A percentile compares a stretch with the other conserved stretches of the same genome.
phyloP scores from a whole-genome alignment of 495 filamentous ascomycete genomes.

The Talaromyces thailandensis region DNA sequence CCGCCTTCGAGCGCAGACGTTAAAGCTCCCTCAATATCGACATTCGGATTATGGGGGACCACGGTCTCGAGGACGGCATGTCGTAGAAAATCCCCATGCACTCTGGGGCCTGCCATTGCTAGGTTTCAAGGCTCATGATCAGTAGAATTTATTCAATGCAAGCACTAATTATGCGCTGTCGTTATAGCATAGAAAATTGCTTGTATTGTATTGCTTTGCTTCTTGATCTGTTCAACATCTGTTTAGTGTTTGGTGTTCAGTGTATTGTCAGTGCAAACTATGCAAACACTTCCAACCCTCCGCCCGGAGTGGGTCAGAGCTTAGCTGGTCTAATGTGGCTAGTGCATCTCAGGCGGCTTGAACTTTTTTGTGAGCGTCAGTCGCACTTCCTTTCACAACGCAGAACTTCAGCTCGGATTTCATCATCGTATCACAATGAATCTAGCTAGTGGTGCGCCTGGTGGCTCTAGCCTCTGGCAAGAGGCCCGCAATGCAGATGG shows the following conservation, averaged over 20 bases:
- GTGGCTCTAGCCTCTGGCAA: constrained; percentile 58
- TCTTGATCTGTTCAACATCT: neutral
- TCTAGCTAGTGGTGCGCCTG: constrained; percentile 45
- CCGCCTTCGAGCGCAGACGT: constrained; percentile 37
- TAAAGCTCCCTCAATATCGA: constrained; percentile 55
- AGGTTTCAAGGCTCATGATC: constrained; percentile 18
- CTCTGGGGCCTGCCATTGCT: constrained; percentile 32
- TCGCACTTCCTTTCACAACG: neutral
- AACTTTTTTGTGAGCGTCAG: neutral
- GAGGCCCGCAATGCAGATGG: constrained; percentile 79
- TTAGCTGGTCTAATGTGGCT: neutral
- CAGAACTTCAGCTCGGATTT: neutral
- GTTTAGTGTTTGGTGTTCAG: neutral
- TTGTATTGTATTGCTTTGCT: neutral
- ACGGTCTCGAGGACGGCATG: constrained; percentile 69
- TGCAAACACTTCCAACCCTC: neutral
- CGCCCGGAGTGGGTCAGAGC: neutral
- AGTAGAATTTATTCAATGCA: constrained; percentile 9
- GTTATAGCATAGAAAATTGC: neutral
- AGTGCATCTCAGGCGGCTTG: neutral
- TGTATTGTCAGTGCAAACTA: neutral
- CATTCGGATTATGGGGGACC: constrained; percentile 59
- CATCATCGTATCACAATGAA: constrained; percentile 45
- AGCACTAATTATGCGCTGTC: neutral
- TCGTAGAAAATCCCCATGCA: constrained; percentile 54